Evolutionary conservation across 1,284 basidiomycete species (phyloP).

Genomic region (Apiotrichum brassicae): DNA sequence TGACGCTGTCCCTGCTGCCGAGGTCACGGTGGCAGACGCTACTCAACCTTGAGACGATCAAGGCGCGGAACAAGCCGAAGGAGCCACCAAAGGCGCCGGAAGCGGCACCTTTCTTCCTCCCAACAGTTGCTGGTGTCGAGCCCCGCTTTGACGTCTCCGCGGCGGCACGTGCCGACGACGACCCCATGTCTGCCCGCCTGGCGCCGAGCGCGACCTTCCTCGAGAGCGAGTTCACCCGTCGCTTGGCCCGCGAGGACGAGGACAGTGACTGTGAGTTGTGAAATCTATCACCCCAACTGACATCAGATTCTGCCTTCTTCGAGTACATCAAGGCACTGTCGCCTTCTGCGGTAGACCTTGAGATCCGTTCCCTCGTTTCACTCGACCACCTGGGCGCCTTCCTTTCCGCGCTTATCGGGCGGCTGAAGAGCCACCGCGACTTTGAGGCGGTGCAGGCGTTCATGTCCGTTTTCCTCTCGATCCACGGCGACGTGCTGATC

Average conservation of each 20-base stretch:
- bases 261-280: slow-evolving; percentile 63
- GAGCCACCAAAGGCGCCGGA: slow-evolving; percentile 92
- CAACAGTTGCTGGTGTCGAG: slow-evolving; percentile 77
- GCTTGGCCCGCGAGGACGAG: slow-evolving; percentile 56
- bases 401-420: slow-evolving; percentile 63
- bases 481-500: slow-evolving; percentile 77
- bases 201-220: slow-evolving; percentile 54
- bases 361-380: slow-evolving; percentile 69
- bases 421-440: slow-evolving; percentile 73
- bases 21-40: slow-evolving; percentile 93
- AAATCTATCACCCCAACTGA: not conserved
- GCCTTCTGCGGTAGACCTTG: slow-evolving; percentile 83
- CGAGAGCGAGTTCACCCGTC: slow-evolving; percentile 68
- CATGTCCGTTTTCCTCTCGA: slow-evolving; percentile 71
- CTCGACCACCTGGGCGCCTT: slow-evolving; percentile 63
- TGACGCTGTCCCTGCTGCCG: slow-evolving; percentile 87
- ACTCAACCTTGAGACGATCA: slow-evolving; percentile 90
- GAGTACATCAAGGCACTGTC: slow-evolving; percentile 77
- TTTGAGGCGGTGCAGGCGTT: slow-evolving; percentile 94
- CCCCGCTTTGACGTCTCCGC: slow-evolving; percentile 60
- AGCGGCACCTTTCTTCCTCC: slow-evolving; percentile 94
- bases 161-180: slow-evolving; percentile 48
- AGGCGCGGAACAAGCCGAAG: slow-evolving; percentile 94
- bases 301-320: slow-evolving; percentile 73
- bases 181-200: slow-evolving; percentile 52